Percentiles rank a stretch among this genome's conserved stretches.
Evolutionary conservation across 208 protist species (phyloP).

Genomic region (Crithidia brevicula): DNA sequence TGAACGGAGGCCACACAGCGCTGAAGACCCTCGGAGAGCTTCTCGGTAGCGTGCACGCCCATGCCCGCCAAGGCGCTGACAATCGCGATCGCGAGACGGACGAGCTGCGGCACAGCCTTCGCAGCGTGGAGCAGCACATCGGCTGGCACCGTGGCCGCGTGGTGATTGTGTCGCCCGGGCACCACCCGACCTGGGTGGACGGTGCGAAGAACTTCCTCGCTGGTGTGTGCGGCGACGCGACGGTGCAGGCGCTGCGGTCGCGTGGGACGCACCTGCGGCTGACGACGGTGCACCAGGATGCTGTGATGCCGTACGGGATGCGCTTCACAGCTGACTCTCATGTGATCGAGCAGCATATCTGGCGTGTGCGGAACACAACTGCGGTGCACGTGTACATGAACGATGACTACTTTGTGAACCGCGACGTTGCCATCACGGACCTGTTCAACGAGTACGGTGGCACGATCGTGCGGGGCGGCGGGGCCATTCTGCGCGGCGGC

Average conservation of each 20-base stretch:
- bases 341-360: conserved; percentile 51
- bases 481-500: background rate
- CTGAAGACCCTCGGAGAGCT: background rate
- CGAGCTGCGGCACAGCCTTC: conserved; percentile 92
- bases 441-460: conserved; percentile 51
- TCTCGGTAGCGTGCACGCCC: background rate
- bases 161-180: conserved; percentile 94
- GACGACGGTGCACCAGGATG: conserved; percentile 55
- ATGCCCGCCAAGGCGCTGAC: background rate
- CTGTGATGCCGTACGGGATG: conserved; percentile 40
- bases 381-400: conserved; percentile 54
- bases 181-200: conserved; percentile 86
- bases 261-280: conserved; percentile 40
- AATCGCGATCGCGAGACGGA: conserved; percentile 77
- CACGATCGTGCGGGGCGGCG: conserved; percentile 40
- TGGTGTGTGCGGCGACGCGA: conserved; percentile 13
- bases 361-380: conserved; percentile 42
- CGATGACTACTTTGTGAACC: conserved; percentile 68
- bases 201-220: conserved; percentile 41
- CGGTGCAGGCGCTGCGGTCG: conserved; percentile 4
- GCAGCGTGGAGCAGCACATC: conserved; percentile 89
- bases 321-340: conserved; percentile 50
- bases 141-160: conserved; percentile 88
- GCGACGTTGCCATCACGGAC: conserved; percentile 38
- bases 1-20: background rate